Evolutionary conservation across 2,329 filamentous ascomycete genomes (phyloP).

Genomic region (Zymoseptoria crescenta): DNA sequence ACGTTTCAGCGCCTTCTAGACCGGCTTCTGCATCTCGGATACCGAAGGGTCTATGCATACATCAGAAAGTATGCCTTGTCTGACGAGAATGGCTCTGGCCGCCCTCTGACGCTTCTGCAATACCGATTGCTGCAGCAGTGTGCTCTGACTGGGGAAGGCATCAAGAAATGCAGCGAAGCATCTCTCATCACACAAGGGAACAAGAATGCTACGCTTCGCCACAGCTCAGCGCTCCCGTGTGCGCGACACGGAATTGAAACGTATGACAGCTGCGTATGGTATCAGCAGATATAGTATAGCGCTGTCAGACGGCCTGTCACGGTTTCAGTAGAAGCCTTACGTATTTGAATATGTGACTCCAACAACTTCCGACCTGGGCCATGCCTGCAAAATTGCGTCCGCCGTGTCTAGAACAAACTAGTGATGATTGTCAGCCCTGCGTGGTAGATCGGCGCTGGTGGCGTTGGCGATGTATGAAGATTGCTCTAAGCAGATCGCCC

Average conservation of each 20-base stretch:
- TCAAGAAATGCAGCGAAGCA: background rate
- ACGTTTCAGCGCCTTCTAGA: background rate
- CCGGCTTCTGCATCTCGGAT: background rate
- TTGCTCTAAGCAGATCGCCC: background rate
- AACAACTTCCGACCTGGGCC: background rate
- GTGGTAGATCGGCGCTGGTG: background rate
- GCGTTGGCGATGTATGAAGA: background rate
- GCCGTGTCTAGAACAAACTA: background rate
- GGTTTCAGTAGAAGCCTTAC: background rate
- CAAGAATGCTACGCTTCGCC: background rate
- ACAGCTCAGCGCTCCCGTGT: background rate
- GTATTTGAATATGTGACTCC: background rate
- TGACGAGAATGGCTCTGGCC: background rate
- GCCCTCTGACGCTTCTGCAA: background rate
- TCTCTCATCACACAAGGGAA: background rate
- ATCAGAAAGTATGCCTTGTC: background rate
- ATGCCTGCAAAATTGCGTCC: background rate
- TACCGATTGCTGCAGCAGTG: background rate
- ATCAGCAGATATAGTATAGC: background rate
- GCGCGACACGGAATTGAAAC: background rate
- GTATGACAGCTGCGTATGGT: background rate
- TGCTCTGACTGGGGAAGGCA: background rate
- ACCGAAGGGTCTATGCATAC: background rate
- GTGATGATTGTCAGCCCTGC: background rate
- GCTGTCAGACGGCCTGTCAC: background rate